phyloP scores from a whole-genome alignment of 2,329 filamentous ascomycete genomes.

The Clathrospora elynae region DNA sequence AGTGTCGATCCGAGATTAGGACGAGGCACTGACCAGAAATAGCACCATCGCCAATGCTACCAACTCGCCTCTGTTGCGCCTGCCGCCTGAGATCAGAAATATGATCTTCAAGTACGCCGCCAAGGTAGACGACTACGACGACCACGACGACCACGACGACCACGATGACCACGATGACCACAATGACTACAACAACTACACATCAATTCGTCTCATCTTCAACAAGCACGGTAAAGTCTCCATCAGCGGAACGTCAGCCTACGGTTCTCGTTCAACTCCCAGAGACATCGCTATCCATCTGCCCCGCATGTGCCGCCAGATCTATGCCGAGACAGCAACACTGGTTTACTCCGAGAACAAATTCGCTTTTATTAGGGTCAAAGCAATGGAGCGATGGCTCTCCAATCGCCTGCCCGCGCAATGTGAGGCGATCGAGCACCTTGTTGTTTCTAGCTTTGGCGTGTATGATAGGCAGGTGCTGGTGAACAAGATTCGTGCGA shows the following conservation, averaged over 20 bases:
- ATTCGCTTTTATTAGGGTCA: no score
- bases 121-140: no score
- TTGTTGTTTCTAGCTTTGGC: neutral
- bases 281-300: neutral
- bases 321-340: no score
- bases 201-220: neutral
- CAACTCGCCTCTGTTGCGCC: constrained; percentile 4
- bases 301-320: no score
- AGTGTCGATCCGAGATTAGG: neutral
- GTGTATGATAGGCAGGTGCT: no score
- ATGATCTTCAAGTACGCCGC: constrained; percentile 7
- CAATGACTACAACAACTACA: neutral
- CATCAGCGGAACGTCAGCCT: neutral
- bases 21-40: neutral
- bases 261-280: neutral
- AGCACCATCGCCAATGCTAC: constrained; percentile 3
- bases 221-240: neutral
- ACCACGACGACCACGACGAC: no score
- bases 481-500: no score
- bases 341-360: no score
- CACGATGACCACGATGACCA: no score
- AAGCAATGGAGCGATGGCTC: neutral
- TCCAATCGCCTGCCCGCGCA: neutral
- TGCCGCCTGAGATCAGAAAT: constrained; percentile 9
- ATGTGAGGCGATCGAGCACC: neutral